phyloP scores from a whole-genome alignment of 257 asterid species.

The Solanum appendiculatum region DNA sequence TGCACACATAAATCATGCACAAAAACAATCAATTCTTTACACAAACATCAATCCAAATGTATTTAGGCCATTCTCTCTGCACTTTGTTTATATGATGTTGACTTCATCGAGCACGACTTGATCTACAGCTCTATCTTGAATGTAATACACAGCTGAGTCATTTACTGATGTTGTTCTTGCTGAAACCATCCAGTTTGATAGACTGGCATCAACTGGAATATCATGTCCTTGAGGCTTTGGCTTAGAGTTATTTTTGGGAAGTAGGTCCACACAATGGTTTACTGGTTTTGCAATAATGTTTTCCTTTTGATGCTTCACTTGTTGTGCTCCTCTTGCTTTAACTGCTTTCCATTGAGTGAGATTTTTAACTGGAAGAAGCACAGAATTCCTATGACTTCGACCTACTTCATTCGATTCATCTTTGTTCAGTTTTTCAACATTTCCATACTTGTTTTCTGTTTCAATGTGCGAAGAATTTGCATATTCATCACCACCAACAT shows the following conservation, averaged over 20 bases:
- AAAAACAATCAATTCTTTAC: not conserved
- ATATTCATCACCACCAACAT: not conserved
- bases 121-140: not conserved
- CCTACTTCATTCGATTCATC: constrained; percentile 7
- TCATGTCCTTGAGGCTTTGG: not conserved
- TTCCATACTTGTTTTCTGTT: constrained; percentile 4
- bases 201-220: constrained; percentile 46
- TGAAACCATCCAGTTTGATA: constrained; percentile 44
- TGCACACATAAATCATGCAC: not conserved
- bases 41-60: not conserved
- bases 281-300: constrained; percentile 5
- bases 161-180: not conserved
- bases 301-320: constrained; percentile 31
- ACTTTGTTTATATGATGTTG: not conserved
- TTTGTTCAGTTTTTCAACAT: constrained; percentile 7
- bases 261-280: not conserved
- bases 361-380: constrained; percentile 72
- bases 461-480: constrained; percentile 1
- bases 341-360: constrained; percentile 59
- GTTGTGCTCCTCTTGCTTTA: constrained; percentile 32
- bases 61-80: not conserved
- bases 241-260: not conserved
- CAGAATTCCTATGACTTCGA: constrained; percentile 11
- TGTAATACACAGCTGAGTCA: not conserved
- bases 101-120: not conserved